Percentiles rank a stretch among this genome's conserved stretches.
Conservation (phyloP, 75 land plant species). For the Selaginella tamariscina region DNA sequence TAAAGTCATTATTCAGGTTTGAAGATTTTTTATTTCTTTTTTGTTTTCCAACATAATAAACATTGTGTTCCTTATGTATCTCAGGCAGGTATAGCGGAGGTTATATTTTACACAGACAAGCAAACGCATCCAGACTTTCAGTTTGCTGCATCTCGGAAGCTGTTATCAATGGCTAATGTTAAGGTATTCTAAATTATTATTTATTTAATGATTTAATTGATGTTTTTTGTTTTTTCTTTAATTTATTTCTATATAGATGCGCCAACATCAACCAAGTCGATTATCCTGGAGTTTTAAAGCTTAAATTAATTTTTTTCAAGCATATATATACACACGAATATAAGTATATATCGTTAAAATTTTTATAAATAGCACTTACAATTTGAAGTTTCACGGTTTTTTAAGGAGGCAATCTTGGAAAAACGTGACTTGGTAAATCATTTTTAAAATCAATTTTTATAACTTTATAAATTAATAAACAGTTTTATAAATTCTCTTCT, state of each 20-base stretch:
- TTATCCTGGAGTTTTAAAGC: neutral
- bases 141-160: conserved; percentile 68
- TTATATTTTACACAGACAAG: conserved; percentile 81
- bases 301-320: neutral
- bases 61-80: conserved; percentile 1
- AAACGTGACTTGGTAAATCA: too few species aligned
- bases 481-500: too few species aligned
- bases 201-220: neutral
- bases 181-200: conserved; percentile 34
- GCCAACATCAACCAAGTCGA: neutral
- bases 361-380: too few species aligned
- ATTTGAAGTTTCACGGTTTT: too few species aligned
- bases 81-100: conserved; percentile 94
- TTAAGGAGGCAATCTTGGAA: too few species aligned
- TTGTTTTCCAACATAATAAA: neutral
- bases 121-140: conserved; percentile 16
- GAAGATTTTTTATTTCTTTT: neutral
- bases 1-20: conserved; percentile 93
- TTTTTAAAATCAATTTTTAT: too few species aligned
- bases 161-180: conserved; percentile 74
- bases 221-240: too few species aligned
- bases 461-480: too few species aligned
- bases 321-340: neutral
- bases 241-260: neutral
- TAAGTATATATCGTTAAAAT: too few species aligned